Base-by-base conservation (phyloP, 2,329 filamentous ascomycete species). In the Mycocentrospora acerina region DNA sequence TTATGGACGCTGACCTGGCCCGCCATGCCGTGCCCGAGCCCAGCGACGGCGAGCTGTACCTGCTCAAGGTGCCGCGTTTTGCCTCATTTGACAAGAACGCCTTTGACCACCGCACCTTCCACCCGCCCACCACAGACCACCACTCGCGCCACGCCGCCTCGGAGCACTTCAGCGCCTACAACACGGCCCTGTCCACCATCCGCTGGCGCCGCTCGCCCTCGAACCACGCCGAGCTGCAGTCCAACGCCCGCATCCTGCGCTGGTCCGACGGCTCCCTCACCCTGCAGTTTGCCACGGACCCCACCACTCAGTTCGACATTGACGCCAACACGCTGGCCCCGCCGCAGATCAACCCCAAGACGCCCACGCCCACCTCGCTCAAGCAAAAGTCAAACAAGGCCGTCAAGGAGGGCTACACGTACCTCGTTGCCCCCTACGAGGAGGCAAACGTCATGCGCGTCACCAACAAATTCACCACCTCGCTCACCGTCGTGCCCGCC, bases 201-300 rank as follows among this genome's bases (percentile, higher is more conserved):
- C 82, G 86, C 44, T 88, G 83, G 68, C 81, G 84, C 37, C 80
- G 78, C 56, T 82, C 88, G 41, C 74, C 81, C 8, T 76, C 75
- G n/a, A 70, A 83, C 39, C 84, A 81, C 1, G 77, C 78, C 32
- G 72, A 81, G 45, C 73, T 90, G 10, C 80, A 86, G 60, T 90
- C 86, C 59, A 91, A 91, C 60, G 80, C 87, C 2, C 79, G 83
- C 46, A 71, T 91, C 19, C 80, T 88, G 59, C 79, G 80, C 52
- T 91, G 87, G 87, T 88, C 83, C 45, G 87, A 91, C 58, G 87
- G 87, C 18, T 88, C 84, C 4, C 71, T 88, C 12, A 90, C 86
- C 9, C 72, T 91, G 16, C 80, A 85, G n/a, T 74, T 90, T 16
- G 87, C 86, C 11, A 82, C 81, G 42, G 76, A 81, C 25, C 79